phyloP scores from a whole-genome alignment of 352 stramenopile genomes.

The Phytopythium mirpurense region DNA sequence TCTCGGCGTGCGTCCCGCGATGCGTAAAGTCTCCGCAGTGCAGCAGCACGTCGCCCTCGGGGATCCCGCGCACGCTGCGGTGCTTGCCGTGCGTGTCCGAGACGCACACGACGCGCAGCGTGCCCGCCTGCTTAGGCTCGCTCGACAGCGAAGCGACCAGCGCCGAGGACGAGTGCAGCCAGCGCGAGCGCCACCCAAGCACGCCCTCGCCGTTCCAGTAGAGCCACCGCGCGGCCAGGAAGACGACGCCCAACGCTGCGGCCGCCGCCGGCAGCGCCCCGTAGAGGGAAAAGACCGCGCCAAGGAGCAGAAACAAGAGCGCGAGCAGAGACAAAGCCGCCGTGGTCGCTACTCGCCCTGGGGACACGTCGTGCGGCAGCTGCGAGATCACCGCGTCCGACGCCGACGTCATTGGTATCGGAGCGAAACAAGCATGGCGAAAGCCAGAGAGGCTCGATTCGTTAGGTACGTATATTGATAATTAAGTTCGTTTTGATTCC shows the following conservation, averaged over 20 bases:
- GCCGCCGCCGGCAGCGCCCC: slow-evolving; percentile 14
- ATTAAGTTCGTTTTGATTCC: slow-evolving; percentile 4
- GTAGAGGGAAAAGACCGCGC: slow-evolving; percentile 19
- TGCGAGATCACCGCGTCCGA: slow-evolving; percentile 18
- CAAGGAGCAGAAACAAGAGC: slow-evolving; percentile 10
- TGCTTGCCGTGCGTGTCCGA: slow-evolving; percentile 81
- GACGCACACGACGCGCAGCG: slow-evolving; percentile 71
- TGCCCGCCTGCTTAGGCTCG: slow-evolving; percentile 40
- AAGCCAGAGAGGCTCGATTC: not conserved
- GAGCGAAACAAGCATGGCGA: no score
- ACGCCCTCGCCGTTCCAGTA: slow-evolving; percentile 64
- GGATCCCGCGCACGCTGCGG: slow-evolving; percentile 48
- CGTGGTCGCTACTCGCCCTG: slow-evolving; percentile 19
- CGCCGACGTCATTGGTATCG: slow-evolving; percentile 20
- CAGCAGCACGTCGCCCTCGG: slow-evolving; percentile 80
- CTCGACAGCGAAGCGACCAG: slow-evolving; percentile 25
- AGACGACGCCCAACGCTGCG: slow-evolving; percentile 12
- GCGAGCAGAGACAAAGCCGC: slow-evolving; percentile 5
- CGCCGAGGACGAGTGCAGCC: slow-evolving; percentile 31
- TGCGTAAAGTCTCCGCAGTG: slow-evolving; percentile 90
- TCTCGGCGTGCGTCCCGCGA: slow-evolving; percentile 59
- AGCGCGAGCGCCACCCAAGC: slow-evolving; percentile 36
- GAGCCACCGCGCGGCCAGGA: slow-evolving; percentile 38
- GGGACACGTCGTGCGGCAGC: slow-evolving; percentile 40
- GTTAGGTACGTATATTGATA: not conserved